Conservation (phyloP, 441 rosid species). For the Syzygium malaccense region DNA sequence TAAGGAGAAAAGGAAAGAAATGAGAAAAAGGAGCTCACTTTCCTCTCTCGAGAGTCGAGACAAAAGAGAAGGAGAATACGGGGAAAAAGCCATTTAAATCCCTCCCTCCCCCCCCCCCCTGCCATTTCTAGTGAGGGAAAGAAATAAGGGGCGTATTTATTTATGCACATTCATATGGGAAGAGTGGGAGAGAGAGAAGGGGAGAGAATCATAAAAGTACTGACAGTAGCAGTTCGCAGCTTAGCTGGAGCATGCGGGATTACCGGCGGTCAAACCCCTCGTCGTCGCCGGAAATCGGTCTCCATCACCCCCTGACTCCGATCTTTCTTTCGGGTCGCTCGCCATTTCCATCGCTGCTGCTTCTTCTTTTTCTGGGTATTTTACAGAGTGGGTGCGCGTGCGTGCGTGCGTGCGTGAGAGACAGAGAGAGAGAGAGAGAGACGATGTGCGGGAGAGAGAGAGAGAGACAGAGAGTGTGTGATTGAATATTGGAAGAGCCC, state of each 20-base stretch:
- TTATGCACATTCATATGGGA: background rate
- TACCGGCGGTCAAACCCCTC: slow-evolving; percentile 5
- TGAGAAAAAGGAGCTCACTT: background rate
- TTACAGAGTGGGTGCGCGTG: background rate
- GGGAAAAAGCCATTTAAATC: background rate
- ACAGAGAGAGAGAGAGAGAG: background rate
- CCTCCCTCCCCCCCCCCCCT: background rate
- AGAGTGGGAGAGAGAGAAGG: background rate
- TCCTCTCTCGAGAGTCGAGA: background rate
- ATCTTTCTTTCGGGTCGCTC: background rate
- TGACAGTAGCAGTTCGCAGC: background rate
- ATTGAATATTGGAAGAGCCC: background rate
- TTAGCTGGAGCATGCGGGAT: slow-evolving; percentile 3
- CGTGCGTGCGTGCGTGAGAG: no score
- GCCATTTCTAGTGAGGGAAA: background rate
- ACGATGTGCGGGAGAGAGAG: background rate
- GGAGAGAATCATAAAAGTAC: background rate
- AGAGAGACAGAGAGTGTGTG: background rate
- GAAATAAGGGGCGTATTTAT: background rate
- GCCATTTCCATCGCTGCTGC: background rate
- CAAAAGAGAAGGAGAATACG: background rate
- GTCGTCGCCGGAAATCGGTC: background rate
- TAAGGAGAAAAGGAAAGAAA: background rate
- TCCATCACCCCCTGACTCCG: background rate
- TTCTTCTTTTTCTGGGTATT: background rate